Conservation (phyloP, 1,139 yeast genomes). For the Yamadazyma taylorii region DNA sequence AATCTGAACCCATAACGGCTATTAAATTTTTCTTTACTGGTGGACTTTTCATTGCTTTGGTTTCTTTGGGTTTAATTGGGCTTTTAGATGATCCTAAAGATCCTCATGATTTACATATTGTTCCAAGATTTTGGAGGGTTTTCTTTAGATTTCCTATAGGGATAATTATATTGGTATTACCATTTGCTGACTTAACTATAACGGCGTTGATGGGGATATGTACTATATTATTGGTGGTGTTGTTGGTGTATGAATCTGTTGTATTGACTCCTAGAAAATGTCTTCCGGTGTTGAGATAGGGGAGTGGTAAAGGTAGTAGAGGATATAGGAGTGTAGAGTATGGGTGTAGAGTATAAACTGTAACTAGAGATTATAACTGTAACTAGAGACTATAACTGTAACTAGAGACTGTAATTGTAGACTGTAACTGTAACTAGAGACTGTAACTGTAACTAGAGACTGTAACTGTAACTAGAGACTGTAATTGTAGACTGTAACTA, state of each 20-base stretch:
- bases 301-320: not conserved
- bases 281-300: conserved; percentile 3
- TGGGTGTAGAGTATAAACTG: no score
- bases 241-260: conserved; percentile 38
- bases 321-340: no score
- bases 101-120: conserved; percentile 25
- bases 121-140: conserved; percentile 40
- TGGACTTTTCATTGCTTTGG: conserved; percentile 43
- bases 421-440: no score
- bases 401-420: no score
- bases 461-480: no score
- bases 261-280: conserved; percentile 27
- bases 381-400: no score
- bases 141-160: conserved; percentile 41
- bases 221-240: conserved; percentile 30
- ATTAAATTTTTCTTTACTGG: conserved; percentile 51
- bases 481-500: no score
- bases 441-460: no score
- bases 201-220: conserved; percentile 47
- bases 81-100: conserved; percentile 41
- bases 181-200: conserved; percentile 45
- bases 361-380: no score
- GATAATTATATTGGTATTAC: conserved; percentile 38
- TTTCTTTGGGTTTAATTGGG: conserved; percentile 37
- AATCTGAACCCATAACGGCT: conserved; percentile 32